Evolutionary conservation across 306 rosid species (phyloP).

Genomic region (Hippophae gyantsensis): DNA sequence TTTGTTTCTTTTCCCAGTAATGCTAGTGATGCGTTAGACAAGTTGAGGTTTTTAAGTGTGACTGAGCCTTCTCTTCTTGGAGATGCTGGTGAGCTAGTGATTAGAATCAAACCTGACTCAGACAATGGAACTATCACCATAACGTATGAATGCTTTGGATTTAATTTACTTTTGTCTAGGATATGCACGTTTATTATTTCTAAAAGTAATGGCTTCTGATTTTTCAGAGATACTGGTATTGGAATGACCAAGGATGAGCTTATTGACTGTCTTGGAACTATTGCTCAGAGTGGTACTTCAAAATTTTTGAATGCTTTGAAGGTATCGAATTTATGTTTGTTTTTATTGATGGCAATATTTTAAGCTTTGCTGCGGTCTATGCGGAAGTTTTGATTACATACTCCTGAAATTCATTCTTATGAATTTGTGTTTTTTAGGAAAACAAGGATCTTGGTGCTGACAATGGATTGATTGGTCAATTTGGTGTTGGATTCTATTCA

Average conservation of each 20-base stretch:
- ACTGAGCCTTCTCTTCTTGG: conserved; percentile 94
- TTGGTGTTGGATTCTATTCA: conserved; percentile 97
- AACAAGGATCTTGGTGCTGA: conserved; percentile 86
- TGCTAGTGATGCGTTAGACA: conserved; percentile 97
- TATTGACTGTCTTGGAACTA: conserved; percentile 95
- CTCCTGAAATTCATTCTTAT: background rate
- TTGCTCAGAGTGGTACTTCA: conserved; percentile 99
- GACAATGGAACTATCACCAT: conserved; percentile 83
- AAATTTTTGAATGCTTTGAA: conserved; percentile 84
- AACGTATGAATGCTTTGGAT: conserved; percentile 32
- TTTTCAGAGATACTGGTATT: conserved; percentile 79
- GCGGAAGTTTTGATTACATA: background rate
- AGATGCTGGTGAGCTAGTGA: conserved; percentile 76
- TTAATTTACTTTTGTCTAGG: conserved; percentile 1
- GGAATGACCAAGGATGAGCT: conserved; percentile 96
- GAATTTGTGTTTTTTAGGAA: conserved; percentile 39
- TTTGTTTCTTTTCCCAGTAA: conserved; percentile 32
- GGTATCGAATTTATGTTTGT: conserved; percentile 25
- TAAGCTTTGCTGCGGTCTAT: background rate
- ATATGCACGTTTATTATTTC: conserved; percentile 3
- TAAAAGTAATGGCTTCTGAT: background rate
- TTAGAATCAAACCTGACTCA: conserved; percentile 75
- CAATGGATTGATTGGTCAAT: conserved; percentile 86
- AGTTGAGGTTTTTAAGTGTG: conserved; percentile 89
- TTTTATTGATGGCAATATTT: background rate